Evolutionary conservation across 108 stramenopile genomes (phyloP).

Genomic region (Pseudonitzschia delicatissima): DNA sequence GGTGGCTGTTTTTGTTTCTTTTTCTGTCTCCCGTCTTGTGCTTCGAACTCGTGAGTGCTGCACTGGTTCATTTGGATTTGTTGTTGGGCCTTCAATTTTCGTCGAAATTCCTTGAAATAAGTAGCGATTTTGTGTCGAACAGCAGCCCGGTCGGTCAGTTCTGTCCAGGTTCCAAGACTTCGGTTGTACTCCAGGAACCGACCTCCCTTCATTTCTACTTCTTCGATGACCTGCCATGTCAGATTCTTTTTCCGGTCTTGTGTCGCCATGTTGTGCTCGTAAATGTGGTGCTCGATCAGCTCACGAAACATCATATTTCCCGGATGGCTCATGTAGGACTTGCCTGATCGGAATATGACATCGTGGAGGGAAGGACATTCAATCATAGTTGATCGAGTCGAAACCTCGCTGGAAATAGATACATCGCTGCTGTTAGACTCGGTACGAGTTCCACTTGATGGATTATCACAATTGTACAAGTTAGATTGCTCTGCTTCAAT

Average conservation of each 20-base stretch:
- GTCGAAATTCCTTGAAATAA: background rate
- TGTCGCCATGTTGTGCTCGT: background rate
- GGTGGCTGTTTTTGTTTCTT: too few species aligned
- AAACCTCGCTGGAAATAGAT: background rate
- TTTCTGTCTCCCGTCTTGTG: background rate
- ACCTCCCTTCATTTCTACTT: conserved; percentile 3
- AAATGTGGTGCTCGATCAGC: background rate
- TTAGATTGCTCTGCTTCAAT: background rate
- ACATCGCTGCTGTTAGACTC: background rate
- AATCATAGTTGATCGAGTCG: background rate
- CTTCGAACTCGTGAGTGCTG: background rate
- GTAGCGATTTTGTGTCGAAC: background rate
- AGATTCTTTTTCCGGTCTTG: background rate
- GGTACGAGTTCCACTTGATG: background rate
- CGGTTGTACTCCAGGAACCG: background rate
- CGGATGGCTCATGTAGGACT: background rate
- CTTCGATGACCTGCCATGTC: background rate
- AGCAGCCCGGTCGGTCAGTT: background rate
- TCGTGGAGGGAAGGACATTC: background rate
- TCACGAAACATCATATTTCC: conserved; percentile 1
- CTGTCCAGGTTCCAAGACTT: background rate
- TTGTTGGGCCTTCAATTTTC: background rate
- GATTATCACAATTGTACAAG: too few species aligned
- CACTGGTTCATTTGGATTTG: background rate
- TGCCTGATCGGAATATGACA: background rate